A percentile compares a stretch with the other conserved stretches of the same genome.
These are phyloP conservation scores for Yamadazyma laniorum DNA, from an alignment of 805 yeast genomes.

Conservation along the genomic window DNA sequence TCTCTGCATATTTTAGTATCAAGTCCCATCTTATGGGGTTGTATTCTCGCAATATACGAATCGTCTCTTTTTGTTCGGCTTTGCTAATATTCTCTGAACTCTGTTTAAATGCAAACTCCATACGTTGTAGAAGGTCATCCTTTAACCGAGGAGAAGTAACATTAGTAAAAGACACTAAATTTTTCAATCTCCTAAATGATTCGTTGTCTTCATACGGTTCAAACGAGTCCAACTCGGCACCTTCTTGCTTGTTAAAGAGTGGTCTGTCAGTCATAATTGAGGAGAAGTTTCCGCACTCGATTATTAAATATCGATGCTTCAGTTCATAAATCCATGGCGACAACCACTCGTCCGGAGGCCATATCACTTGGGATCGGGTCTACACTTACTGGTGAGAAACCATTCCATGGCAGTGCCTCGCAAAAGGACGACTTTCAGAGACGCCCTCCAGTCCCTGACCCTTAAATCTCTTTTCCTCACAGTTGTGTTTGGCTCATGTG, in stretches of 20 bases:
- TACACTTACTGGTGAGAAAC: background rate
- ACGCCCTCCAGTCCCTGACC: slow-evolving; percentile 32
- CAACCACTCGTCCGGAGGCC: too few species aligned
- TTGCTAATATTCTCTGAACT: background rate
- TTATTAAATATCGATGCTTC: too few species aligned
- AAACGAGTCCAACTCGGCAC: background rate
- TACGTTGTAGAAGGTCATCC: background rate
- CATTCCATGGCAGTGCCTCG: slow-evolving; percentile 2
- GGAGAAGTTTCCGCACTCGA: too few species aligned
- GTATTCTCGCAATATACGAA: background rate
- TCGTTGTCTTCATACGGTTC: background rate
- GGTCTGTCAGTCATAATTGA: background rate
- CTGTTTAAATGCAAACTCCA: background rate
- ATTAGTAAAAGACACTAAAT: background rate
- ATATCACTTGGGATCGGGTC: too few species aligned
- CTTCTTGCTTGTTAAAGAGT: background rate
- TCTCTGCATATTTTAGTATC: background rate
- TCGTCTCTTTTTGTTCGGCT: background rate
- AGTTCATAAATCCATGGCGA: too few species aligned
- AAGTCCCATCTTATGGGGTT: slow-evolving; percentile 1
- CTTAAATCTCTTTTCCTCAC: slow-evolving; percentile 38
- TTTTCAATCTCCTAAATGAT: background rate
- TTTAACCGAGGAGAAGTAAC: background rate
- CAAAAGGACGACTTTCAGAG: slow-evolving; percentile 23
- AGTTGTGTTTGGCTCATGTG: slow-evolving; percentile 43